Percentiles rank a stretch among this genome's conserved stretches.
phyloP scores from a whole-genome alignment of 1,284 basidiomycete genomes.

The Sanghuangporus sanghuang region DNA sequence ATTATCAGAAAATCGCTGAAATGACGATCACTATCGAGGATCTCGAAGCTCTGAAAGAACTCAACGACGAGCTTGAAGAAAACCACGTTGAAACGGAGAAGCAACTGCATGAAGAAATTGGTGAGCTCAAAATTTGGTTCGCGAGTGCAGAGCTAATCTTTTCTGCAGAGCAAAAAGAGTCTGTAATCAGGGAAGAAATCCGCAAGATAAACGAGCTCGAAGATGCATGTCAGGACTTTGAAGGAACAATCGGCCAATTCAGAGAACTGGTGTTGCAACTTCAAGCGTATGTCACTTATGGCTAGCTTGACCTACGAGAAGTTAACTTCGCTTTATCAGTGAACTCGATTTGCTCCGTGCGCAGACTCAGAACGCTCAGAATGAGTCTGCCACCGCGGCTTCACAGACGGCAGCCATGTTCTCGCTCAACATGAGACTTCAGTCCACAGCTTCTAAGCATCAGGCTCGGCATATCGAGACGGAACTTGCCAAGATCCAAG shows the following conservation, averaged over 20 bases:
- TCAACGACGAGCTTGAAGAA: constrained; percentile 97
- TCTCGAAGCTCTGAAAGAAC: constrained; percentile 90
- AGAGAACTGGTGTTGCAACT: constrained; percentile 82
- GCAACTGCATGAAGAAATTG: constrained; percentile 85
- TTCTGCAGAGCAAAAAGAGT: constrained; percentile 61
- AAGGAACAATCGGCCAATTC: constrained; percentile 86
- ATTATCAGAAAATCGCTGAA: constrained; percentile 84
- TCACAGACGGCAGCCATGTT: constrained; percentile 82
- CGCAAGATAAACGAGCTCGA: constrained; percentile 66
- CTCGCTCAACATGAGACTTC: constrained; percentile 88
- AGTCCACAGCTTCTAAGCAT: constrained; percentile 83
- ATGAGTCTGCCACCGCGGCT: constrained; percentile 70
- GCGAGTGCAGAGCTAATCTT: neutral
- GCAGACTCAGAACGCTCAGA: constrained; percentile 80
- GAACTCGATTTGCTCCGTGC: constrained; percentile 80
- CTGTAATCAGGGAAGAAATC: constrained; percentile 61
- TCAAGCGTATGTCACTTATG: constrained; percentile 53
- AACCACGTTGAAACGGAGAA: constrained; percentile 94
- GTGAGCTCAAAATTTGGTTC: constrained; percentile 36
- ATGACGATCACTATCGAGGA: constrained; percentile 95
- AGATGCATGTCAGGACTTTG: constrained; percentile 78
- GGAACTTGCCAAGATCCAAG: constrained; percentile 81
- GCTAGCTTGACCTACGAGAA: neutral
- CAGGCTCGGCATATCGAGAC: constrained; percentile 86
- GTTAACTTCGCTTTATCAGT: constrained; percentile 33